phyloP scores from a whole-genome alignment of 2,329 filamentous ascomycete species.

The Penicillium fuscoglaucum region DNA sequence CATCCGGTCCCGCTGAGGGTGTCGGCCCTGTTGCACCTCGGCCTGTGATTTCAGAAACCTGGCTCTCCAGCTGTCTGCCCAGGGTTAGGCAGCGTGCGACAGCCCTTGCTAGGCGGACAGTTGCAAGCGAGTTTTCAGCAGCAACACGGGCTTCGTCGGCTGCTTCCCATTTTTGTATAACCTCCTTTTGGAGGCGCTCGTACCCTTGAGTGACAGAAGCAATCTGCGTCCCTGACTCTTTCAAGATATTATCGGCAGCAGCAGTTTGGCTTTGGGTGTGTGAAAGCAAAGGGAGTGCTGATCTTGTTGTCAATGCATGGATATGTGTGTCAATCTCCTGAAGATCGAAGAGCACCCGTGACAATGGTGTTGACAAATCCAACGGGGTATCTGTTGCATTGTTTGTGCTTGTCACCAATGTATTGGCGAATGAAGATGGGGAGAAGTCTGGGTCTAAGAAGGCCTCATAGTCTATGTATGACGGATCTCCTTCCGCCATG shows the following conservation, averaged over 20 bases:
- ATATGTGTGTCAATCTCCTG: slow-evolving; percentile 98
- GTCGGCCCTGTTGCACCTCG: slow-evolving; percentile 33
- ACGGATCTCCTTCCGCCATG: slow-evolving; percentile 53
- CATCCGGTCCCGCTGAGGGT: slow-evolving; percentile 34
- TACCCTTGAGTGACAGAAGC: slow-evolving; percentile 80
- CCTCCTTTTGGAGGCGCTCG: slow-evolving; percentile 79
- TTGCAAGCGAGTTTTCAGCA: slow-evolving; percentile 76
- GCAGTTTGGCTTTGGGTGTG: slow-evolving; percentile 74
- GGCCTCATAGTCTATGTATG: slow-evolving; percentile 94
- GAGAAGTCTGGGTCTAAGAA: slow-evolving; percentile 84
- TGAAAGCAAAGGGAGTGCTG: slow-evolving; percentile 75
- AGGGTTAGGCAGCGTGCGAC: slow-evolving; percentile 78
- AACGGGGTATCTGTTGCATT: slow-evolving; percentile 86
- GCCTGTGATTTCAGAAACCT: slow-evolving; percentile 68
- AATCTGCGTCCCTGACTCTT: slow-evolving; percentile 77
- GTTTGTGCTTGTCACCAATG: slow-evolving; percentile 84
- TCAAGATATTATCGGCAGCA: slow-evolving; percentile 70
- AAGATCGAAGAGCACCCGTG: slow-evolving; percentile 89
- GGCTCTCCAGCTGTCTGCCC: slow-evolving; percentile 82
- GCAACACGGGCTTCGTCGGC: slow-evolving; percentile 80
- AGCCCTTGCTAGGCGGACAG: slow-evolving; percentile 71
- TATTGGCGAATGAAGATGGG: slow-evolving; percentile 79
- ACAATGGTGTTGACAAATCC: slow-evolving; percentile 91
- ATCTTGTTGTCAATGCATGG: slow-evolving; percentile 80
- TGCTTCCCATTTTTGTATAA: slow-evolving; percentile 78